Evolutionary conservation across 2,329 filamentous ascomycete species (phyloP).

Genomic region (Sclerotinia subarctica): DNA sequence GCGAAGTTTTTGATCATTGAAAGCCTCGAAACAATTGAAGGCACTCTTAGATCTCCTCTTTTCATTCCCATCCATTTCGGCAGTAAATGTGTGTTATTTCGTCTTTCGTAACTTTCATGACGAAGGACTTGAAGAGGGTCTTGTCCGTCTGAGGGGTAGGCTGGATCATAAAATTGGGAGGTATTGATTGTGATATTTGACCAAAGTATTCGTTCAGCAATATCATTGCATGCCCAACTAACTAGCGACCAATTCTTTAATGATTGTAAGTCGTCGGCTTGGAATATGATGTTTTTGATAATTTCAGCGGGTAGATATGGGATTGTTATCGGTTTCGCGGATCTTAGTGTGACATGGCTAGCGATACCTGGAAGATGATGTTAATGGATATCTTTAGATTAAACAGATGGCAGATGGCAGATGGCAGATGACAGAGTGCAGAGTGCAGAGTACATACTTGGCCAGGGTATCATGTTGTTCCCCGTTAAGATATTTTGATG

Average conservation of each 20-base stretch:
- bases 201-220: slow-evolving; percentile 20
- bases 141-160: slow-evolving; percentile 11
- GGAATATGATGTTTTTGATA: slow-evolving; percentile 17
- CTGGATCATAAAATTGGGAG: slow-evolving; percentile 18
- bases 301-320: slow-evolving; percentile 19
- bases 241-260: slow-evolving; percentile 20
- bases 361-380: slow-evolving; percentile 2
- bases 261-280: slow-evolving; percentile 18
- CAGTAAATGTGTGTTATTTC: neutral
- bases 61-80: neutral
- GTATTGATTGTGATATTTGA: slow-evolving; percentile 21
- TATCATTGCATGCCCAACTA: slow-evolving; percentile 12
- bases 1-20: slow-evolving; percentile 14
- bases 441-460: neutral
- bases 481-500: slow-evolving; percentile 7
- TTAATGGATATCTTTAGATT: neutral
- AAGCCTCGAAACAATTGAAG: slow-evolving; percentile 16
- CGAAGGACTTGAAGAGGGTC: slow-evolving; percentile 14
- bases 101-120: slow-evolving; percentile 12
- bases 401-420: neutral
- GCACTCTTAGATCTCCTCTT: slow-evolving; percentile 3
- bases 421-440: neutral
- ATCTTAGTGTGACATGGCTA: slow-evolving; percentile 7
- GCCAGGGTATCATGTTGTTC: slow-evolving; percentile 6
- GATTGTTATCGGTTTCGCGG: slow-evolving; percentile 14